Base-by-base conservation (phyloP, 2,329 filamentous ascomycete species). In the Dothistroma pini region DNA sequence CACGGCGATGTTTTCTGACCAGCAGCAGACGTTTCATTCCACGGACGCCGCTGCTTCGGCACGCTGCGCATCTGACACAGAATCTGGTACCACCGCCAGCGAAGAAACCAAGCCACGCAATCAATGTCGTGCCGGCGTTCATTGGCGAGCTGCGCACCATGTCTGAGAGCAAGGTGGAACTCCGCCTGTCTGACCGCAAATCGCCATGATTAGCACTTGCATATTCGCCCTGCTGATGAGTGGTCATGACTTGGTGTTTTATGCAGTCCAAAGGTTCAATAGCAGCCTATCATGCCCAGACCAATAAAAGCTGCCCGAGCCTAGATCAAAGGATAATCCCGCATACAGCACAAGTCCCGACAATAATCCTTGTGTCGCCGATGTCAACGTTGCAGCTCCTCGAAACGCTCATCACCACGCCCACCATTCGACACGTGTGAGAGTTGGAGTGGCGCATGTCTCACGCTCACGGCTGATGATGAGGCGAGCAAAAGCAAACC, bases 31-130 rank as follows among this genome's bases (percentile, higher is more conserved):
- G 31, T 60, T 44, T 47, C 59, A 55, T 58, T 61, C 58, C 58
- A 55, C 55, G 57, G 35, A 44, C 41, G 44, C 55, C 55, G 54
- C 59, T 61, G 61, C 62, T 57, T 57, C 59, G 62, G 57, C 61
- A 58, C 58, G 61, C 62, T 65, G 64, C 63, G 59, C 62, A 61
- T 61, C 64, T 63, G 64, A 63, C 64, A 64, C 64, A 60, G 58
- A 48, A 61, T 62, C 57, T 66, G 58, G 64, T 65, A 63, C 62
- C 21, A 64, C 64, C 49, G 54, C 57, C 53, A 63, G 60, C 61
- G 58, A 62, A 58, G 54, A 54, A 48, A 59, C 31, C 31, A 53
- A 55, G 44, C 50, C 59, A 58, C 51, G 57, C 53, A 62, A 57
- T 25, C 31, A 54, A 54, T 53, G 38, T 59, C 35, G 56, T 57